These are phyloP conservation scores for Trichoderma erinaceum DNA, from an alignment of 495 filamentous ascomycete genomes.

Conservation along the genomic window DNA sequence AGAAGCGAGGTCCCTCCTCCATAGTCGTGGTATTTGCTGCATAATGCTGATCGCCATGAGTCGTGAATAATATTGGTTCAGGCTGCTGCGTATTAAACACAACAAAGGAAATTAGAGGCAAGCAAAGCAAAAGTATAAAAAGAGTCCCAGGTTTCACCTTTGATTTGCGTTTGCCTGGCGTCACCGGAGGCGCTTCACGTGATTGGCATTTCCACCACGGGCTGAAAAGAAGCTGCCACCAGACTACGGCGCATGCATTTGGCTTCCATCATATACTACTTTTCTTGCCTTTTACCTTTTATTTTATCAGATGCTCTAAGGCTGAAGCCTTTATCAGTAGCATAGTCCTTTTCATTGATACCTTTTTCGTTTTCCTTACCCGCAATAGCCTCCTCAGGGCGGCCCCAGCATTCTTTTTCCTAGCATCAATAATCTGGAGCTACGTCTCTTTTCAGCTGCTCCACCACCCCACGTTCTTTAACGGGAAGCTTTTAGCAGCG, in stretches of 20 bases:
- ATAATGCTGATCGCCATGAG: not conserved
- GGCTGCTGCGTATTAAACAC: not conserved
- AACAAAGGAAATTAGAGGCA: not conserved
- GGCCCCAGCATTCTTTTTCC: not conserved
- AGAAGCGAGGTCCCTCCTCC: not conserved
- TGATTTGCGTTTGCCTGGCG: not conserved
- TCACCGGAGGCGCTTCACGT: not conserved
- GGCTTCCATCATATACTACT: not conserved
- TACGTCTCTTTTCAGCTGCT: not conserved
- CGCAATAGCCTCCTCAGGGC: not conserved
- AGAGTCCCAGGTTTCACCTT: no score
- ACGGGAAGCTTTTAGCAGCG: not conserved
- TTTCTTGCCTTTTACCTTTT: not conserved
- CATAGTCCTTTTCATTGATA: not conserved
- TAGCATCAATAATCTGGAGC: not conserved
- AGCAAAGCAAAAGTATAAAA: not conserved
- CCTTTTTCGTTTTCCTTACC: not conserved
- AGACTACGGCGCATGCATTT: slow-evolving; percentile 7
- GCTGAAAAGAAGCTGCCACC: not conserved
- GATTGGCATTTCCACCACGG: not conserved
- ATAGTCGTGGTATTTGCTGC: not conserved
- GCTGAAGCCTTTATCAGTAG: not conserved
- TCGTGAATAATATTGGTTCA: not conserved
- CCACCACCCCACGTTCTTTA: not conserved
- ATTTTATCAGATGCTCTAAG: not conserved